These are phyloP conservation scores for Vararia minispora DNA, from an alignment of 768 basidiomycete species.

Conservation along the genomic window DNA sequence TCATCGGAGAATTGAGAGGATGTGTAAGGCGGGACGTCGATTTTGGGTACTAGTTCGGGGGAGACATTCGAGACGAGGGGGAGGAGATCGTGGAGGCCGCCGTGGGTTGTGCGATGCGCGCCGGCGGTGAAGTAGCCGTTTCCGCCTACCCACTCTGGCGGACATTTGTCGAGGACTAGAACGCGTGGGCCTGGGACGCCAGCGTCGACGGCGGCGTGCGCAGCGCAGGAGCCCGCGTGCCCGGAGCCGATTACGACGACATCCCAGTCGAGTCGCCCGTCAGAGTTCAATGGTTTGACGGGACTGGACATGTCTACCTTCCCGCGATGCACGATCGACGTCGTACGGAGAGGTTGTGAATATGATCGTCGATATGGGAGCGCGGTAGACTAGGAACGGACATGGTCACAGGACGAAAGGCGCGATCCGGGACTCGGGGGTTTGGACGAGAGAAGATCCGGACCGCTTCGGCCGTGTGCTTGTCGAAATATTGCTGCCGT, in stretches of 20 bases:
- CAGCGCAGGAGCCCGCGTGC: conserved; percentile 58
- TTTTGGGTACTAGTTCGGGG: conserved; percentile 28
- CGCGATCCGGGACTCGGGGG: no score
- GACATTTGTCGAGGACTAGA: conserved; percentile 56
- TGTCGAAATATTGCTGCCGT: no score
- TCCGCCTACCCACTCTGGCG: conserved; percentile 52
- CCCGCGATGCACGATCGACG: no score
- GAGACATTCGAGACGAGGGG: conserved; percentile 39
- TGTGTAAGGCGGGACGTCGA: conserved; percentile 52
- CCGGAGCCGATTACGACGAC: conserved; percentile 55
- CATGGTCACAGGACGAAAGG: no score
- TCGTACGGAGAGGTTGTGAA: no score
- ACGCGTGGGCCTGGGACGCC: conserved; percentile 48
- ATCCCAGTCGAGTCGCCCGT: no score
- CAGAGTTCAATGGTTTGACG: no score
- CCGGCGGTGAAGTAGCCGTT: conserved; percentile 69
- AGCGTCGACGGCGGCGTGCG: conserved; percentile 44
- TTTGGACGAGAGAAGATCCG: no score
- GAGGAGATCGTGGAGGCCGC: conserved; percentile 48
- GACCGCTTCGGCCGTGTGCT: no score
- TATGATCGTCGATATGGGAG: no score
- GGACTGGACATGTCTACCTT: no score
- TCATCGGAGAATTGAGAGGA: conserved; percentile 41
- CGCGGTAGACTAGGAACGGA: no score
- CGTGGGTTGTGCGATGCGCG: conserved; percentile 53